phyloP scores from a whole-genome alignment of 1,139 yeast genomes.

The Debaryomyces psychrophilus region DNA sequence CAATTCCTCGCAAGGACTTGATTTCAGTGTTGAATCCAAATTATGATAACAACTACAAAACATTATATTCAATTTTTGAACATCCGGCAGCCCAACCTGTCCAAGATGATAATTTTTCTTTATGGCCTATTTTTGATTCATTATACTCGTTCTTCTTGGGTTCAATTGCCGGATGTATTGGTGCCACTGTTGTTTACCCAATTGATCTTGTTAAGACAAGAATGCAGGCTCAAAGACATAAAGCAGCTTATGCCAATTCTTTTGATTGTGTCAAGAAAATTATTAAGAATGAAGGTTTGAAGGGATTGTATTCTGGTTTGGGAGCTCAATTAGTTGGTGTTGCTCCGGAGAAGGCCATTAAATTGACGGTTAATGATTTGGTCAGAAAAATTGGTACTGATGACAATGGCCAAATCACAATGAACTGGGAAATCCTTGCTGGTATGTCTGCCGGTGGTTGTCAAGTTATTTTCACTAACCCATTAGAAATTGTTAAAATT shows the following conservation, averaged over 20 bases:
- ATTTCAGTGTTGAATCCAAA: conserved; percentile 53
- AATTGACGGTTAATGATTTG: conserved; percentile 89
- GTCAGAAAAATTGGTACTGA: conserved; percentile 75
- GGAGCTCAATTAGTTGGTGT: conserved; percentile 96
- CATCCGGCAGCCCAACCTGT: conserved; percentile 44
- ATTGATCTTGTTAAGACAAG: conserved; percentile 95
- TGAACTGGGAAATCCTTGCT: conserved; percentile 77
- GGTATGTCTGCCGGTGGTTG: conserved; percentile 97
- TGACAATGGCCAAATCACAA: conserved; percentile 60
- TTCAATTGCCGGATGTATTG: conserved; percentile 95
- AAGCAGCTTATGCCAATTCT: conserved; percentile 76
- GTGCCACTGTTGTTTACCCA: conserved; percentile 98
- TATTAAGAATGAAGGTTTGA: conserved; percentile 72
- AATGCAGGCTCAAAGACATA: conserved; percentile 92
- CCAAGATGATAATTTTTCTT: conserved; percentile 44
- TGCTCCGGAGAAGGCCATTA: conserved; percentile 98
- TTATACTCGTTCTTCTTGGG: conserved; percentile 88
- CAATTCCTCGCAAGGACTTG: conserved; percentile 55
- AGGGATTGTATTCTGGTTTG: conserved; percentile 91
- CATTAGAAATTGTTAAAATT: conserved; percentile 93
- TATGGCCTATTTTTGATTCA: conserved; percentile 75
- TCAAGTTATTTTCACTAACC: conserved; percentile 95
- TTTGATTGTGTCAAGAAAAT: conserved; percentile 85
- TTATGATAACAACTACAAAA: conserved; percentile 38
- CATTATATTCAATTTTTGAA: conserved; percentile 44